Evolutionary conservation across 2,329 filamentous ascomycete species (phyloP), one percentile per base, ranked within the genome.

Genomic region (Aspergillus ruber): DNA sequence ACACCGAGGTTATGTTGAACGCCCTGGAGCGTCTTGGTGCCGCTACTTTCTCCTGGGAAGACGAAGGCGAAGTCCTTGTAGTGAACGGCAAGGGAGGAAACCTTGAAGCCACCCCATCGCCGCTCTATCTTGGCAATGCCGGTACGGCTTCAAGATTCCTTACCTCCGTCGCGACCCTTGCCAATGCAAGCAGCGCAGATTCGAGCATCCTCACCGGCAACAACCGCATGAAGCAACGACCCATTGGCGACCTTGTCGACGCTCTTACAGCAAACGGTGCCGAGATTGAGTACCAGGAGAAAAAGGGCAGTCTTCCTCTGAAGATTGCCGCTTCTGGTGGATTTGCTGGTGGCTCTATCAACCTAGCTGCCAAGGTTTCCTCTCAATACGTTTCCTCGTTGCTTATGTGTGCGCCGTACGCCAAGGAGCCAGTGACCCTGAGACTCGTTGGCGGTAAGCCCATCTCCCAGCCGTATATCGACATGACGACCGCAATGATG

Each of bases 401-500:
- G 54, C 76, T 98, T 44, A 94, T 98, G 88, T 94, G 90, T 50
- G 93, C 93, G 0, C 93, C 93, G 0, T 98, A 97, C 63, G 93
- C 93, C 41, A 96, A 95, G 71, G 84, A 90, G 53, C 88, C 91
- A 0, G 90, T 98, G 33, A 96, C 89, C 0, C 74, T 98, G 55
- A 85, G 84, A 36, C 78, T 98, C 35, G 85, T 97, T 10, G 93
- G 93, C n/a, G 93, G 90, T 47, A 97, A 95, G 68, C 91, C 93
- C 39, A 95, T 98, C 55, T 97, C 91, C 1, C 90, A 97, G 65
- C 83, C 85, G 2, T 98, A 98, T 67, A 97, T 98, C 61, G 90
- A 98, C 65, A 97, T 98, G 91, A 98, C 93, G 2, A 90, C 94
- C 45, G 81, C 90, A 13, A 98, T 98, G 91, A 98, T 98, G 93